Evolutionary conservation across 2,329 filamentous ascomycete genomes (phyloP), one percentile per base, ranked within the genome.

Genomic region (Neofusicoccum ribis): DNA sequence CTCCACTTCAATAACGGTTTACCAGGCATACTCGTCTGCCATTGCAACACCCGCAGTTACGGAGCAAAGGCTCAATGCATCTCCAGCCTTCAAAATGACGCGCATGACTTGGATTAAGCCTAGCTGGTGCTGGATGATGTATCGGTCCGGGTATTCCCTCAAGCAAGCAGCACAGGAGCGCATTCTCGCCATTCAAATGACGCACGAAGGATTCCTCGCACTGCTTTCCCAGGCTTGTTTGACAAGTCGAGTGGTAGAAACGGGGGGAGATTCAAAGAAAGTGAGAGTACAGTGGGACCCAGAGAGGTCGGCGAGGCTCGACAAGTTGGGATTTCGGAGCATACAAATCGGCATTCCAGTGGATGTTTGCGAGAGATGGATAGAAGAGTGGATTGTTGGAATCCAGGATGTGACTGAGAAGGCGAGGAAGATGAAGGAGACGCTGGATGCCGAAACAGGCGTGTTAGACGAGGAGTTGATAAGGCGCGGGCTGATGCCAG

Each of bases 21-120:
- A 89, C 73, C 86, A 89, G 74, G 87, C 86, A 23, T 89, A 88
- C 75, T 81, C 80, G 31, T 44, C 74, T 20, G 69, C 76, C 47
- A 89, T 88, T 70, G 86, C 86, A 15, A 67, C 74, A 14, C 77
- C 84, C 3, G 86, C 86, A 5, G 78, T 88, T 6, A 61, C 74
- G 3, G 64, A 75, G 1, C 85, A 88, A 69, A 81, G 76, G 8
- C 81, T 89, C 46, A 75, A 81, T 54, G 82, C 84, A 0, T 85
- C 83, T 0, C 78, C 84, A 2, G 74, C 79, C 6, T 89, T 88
- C 75, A 78, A 74, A 14, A 76, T 77, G n/a, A 74, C 74, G 1
- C 82, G 86, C 60, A 88, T 88, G 86, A 89, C 86, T 3, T 89
- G 87, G 87, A 83, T 89, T 68, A 89, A 89, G 70, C 86, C 86